Conservation (phyloP, 148 eudicot genomes). For the Vaccinium darrowii region DNA sequence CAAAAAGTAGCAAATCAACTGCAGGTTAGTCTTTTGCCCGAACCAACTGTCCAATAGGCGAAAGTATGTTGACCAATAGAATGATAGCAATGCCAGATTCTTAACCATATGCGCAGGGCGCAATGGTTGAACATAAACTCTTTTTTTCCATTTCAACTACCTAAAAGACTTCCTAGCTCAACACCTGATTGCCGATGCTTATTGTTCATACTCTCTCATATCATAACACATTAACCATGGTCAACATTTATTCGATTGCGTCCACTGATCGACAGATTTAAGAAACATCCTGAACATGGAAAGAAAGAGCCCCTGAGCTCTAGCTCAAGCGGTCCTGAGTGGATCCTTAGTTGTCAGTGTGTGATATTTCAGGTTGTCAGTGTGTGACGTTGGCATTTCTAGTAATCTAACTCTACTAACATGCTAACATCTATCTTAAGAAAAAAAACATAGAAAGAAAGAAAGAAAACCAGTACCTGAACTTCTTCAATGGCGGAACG, state of each 20-base stretch:
- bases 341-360: neutral
- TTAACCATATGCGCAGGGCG: neutral
- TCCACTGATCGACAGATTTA: neutral
- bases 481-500: slow-evolving; percentile 98
- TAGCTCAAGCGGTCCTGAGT: neutral
- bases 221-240: neutral
- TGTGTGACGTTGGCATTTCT: neutral
- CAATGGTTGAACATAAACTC: neutral
- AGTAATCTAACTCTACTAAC: neutral
- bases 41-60: neutral
- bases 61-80: neutral
- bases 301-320: neutral
- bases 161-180: neutral
- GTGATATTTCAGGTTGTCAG: neutral
- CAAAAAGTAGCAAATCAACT: neutral
- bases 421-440: neutral
- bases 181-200: slow-evolving; percentile 1
- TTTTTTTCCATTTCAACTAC: neutral
- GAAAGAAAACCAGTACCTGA: slow-evolving; percentile 53
- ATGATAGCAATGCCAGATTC: neutral
- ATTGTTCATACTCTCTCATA: neutral
- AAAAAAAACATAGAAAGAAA: neutral
- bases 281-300: neutral
- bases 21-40: neutral
- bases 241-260: neutral